phyloP scores from a whole-genome alignment of 2,329 filamentous ascomycete genomes.

The Raffaelea arxii region DNA sequence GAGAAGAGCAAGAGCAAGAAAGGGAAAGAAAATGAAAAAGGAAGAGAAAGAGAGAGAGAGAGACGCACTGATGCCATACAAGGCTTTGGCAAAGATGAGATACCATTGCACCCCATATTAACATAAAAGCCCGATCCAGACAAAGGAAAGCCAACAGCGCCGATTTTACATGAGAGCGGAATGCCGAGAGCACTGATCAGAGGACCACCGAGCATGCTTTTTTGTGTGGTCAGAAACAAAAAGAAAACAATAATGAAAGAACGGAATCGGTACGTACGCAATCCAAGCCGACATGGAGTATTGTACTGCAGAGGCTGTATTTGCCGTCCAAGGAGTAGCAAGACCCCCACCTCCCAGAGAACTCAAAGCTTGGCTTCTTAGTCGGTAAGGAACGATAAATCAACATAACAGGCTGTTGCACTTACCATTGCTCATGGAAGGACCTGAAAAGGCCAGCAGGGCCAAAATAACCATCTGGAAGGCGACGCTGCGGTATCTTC shows the following conservation, averaged over 20 bases:
- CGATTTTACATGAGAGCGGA: neutral
- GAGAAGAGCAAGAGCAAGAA: neutral
- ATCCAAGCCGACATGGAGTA: neutral
- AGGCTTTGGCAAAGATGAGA: constrained; percentile 1
- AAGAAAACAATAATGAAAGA: too few species aligned
- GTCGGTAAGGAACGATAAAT: neutral
- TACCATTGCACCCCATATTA: constrained; percentile 3
- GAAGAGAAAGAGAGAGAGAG: neutral
- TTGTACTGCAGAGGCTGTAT: constrained; percentile 1
- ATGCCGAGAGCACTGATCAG: constrained; percentile 1
- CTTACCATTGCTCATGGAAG: constrained; percentile 3
- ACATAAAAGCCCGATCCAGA: constrained; percentile 2
- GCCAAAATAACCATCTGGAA: constrained; percentile 2
- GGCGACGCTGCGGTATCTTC: neutral
- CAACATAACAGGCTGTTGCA: neutral
- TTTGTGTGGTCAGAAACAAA: neutral
- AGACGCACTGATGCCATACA: constrained; percentile 2
- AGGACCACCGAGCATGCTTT: constrained; percentile 1
- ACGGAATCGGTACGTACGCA: neutral
- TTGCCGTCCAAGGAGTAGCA: constrained; percentile 1
- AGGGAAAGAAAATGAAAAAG: neutral
- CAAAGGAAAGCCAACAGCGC: constrained; percentile 1
- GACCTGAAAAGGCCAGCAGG: neutral
- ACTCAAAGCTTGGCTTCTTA: neutral
- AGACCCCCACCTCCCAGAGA: constrained; percentile 1